Percentiles rank a stretch among this genome's conserved stretches.
These are phyloP conservation scores for Murraya paniculata DNA, from an alignment of 345 rosid species.

Conservation along the genomic window DNA sequence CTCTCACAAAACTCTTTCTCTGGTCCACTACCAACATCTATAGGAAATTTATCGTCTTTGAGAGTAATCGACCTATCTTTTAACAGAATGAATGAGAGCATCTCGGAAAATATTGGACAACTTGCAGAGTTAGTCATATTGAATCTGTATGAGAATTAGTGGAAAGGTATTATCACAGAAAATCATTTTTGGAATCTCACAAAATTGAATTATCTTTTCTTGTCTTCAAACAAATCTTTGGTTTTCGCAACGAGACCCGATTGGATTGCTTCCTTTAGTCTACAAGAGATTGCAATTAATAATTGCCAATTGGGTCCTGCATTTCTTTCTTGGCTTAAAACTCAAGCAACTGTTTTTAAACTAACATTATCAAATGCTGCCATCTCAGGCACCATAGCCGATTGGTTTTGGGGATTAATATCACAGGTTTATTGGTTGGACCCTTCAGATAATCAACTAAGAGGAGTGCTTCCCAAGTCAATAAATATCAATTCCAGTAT, in stretches of 20 bases:
- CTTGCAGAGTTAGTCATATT: neutral
- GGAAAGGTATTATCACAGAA: slow-evolving; percentile 7
- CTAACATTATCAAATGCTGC: slow-evolving; percentile 14
- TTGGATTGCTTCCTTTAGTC: slow-evolving; percentile 30
- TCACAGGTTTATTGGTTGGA: slow-evolving; percentile 2
- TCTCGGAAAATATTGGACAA: slow-evolving; percentile 5
- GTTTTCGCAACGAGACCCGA: neutral
- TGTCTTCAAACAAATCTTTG: slow-evolving; percentile 3
- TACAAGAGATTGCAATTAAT: neutral
- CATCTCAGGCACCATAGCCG: slow-evolving; percentile 19
- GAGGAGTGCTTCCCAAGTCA: neutral
- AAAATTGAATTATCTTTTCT: neutral
- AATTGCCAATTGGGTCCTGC: slow-evolving; percentile 18
- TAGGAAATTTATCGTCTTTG: slow-evolving; percentile 23
- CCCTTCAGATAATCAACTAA: slow-evolving; percentile 1
- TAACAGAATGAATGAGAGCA: slow-evolving; percentile 5
- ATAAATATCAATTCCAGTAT: neutral
- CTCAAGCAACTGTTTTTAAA: neutral
- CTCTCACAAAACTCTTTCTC: slow-evolving; percentile 6
- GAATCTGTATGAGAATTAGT: neutral
- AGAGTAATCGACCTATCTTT: slow-evolving; percentile 12
- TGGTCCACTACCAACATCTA: slow-evolving; percentile 24
- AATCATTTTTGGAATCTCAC: slow-evolving; percentile 19
- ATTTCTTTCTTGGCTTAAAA: slow-evolving; percentile 32
- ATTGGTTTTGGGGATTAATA: slow-evolving; percentile 26